Base-by-base conservation (phyloP, 306 rosid species). In the Cicer bijugum region DNA sequence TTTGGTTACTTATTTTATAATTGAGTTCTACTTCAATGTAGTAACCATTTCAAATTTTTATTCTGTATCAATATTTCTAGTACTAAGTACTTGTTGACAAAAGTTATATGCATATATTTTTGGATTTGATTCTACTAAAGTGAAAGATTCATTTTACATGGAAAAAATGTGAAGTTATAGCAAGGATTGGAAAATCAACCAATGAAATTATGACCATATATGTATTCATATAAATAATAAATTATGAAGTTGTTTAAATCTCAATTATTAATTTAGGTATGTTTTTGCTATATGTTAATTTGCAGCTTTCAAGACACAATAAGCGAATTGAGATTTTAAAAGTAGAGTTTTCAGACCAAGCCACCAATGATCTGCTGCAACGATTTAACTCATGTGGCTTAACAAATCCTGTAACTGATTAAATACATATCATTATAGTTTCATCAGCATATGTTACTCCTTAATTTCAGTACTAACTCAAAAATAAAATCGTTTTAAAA, bases 391-490 rank as follows among this genome's bases (percentile, higher is more conserved):
- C 57, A 42, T 15, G 11, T 43, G 66, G 51, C 62, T 53, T 6
- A 35, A 33, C 44, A 20, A 20, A 20, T 20, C 23, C 19, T 17
- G 19, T 17, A 17, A 17, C 19, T 17, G 14, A 40, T 52, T 23
- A 37, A 67, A 45, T 68, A 57, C 58, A n/a, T 23, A 61, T 57
- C 43, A 8, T 68, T 33, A 16, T 43, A 60, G 20, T 38, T 58
- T 39, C 43, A 56, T 63, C 69, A 9, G 10, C 60, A 10, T 15
- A 56, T 63, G 58, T 75, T 73, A 57, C 66, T 70, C 74, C 63
- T 75, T 53, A 63, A 62, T 16, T 69, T 70, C 45, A 81, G 70
- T 57, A 70, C 19, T 50, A 1, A 60, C 76, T 58, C 38, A 64
- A 45, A 12, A 58, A 7, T 15, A 28, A 56, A 60, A 51, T 4